Evolutionary conservation across 345 rosid genomes (phyloP), one percentile per base, ranked within the genome.

Genomic region (Geranium brycei): DNA sequence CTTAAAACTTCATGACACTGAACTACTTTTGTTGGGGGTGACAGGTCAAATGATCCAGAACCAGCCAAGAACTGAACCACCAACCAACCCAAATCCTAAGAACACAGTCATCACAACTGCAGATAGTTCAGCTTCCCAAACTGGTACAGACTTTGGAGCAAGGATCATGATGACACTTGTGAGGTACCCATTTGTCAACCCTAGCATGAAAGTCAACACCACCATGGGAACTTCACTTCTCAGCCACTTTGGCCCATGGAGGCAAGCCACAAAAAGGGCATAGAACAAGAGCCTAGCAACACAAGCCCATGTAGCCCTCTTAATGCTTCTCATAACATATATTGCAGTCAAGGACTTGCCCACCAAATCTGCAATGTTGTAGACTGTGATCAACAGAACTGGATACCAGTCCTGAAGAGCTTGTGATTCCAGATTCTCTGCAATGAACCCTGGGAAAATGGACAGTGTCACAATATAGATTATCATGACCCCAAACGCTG

Each of bases 141-240:
- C 80, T 0, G 80, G 83, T 35, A 89, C 96, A 7, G 82, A 70
- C 76, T 87, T 89, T 0, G 95, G 98, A 40, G 83, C 62, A 31
- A 87, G 80, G 67, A 91, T 91, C 98, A 91, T 91, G 19, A 91
- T 73, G 51, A 85, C 85, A 35, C 98, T 89, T 62, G 96, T 89
- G 55, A 91, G 79, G 70, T 91, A 89, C 8, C 98, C 98, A 31
- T 91, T 91, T 13, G 85, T 85, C 35, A 83, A 70, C 13, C 96
- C 98, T 5, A 91, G 88, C 83, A 83, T 61, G 64, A 82, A 85
- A 7, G 98, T 91, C 66, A 89, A 64, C 30, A 72, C 71, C 23
- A 78, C 78, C 56, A 91, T 84, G 0, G 91, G 86, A 7, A 66
- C 77, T 82, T 91, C 98, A 56, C 82, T 81, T 70, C 74, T 84